Percentiles rank a stretch among this genome's conserved stretches.
Evolutionary conservation across 768 basidiomycete genomes (phyloP).

Genomic region (Rhizopogon rudus): DNA sequence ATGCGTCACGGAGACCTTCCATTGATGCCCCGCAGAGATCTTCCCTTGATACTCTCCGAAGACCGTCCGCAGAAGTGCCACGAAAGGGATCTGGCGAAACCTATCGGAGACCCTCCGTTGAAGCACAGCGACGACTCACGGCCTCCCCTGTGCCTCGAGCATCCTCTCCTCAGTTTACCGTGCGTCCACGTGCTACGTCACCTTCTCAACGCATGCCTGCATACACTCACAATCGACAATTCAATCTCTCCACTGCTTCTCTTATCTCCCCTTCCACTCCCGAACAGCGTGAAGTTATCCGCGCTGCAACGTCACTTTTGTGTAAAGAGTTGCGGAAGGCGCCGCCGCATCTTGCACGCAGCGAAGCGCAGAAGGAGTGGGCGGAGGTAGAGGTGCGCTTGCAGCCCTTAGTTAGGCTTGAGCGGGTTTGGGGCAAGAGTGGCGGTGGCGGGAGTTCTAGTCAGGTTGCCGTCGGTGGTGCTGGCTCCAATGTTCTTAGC

Average conservation of each 20-base stretch:
- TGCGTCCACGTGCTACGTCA: conserved; percentile 40
- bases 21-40: conserved; percentile 27
- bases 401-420: conserved; percentile 56
- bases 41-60: conserved; percentile 27
- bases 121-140: conserved; percentile 20
- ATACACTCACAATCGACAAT: conserved; percentile 50
- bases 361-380: conserved; percentile 54
- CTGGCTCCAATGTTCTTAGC: conserved; percentile 33
- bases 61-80: conserved; percentile 34
- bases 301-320: conserved; percentile 56
- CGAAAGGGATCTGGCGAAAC: conserved; percentile 27
- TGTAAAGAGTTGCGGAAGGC: conserved; percentile 64
- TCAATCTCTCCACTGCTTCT: conserved; percentile 58
- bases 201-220: conserved; percentile 37
- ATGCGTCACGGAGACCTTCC: conserved; percentile 20
- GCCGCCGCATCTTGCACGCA: conserved; percentile 49
- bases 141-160: conserved; percentile 30
- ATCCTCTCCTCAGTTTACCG: conserved; percentile 38
- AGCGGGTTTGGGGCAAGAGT: conserved; percentile 73
- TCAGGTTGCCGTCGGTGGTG: conserved; percentile 26
- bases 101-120: conserved; percentile 15
- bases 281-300: conserved; percentile 63
- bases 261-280: conserved; percentile 44
- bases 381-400: conserved; percentile 72
- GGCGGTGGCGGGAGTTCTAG: conserved; percentile 43